Conservation (phyloP, 441 rosid genomes). For the Rhodomyrtus psidioides region DNA sequence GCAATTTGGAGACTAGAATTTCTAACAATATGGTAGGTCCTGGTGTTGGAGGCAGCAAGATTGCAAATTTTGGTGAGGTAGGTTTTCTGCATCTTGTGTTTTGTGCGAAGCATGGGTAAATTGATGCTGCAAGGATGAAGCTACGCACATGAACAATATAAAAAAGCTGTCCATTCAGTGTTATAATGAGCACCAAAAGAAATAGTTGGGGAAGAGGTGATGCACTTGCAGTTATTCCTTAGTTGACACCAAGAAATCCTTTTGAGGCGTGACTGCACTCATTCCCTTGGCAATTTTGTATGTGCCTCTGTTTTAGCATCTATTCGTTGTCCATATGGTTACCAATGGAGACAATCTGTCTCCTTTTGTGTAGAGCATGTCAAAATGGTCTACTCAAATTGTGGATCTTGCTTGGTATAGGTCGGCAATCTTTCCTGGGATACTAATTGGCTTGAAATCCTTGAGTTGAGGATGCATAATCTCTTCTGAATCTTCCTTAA, state of each 20-base stretch:
- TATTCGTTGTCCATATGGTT: neutral
- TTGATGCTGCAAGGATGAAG: neutral
- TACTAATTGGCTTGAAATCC: neutral
- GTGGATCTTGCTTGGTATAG: neutral
- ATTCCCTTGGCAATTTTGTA: neutral
- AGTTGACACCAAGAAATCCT: neutral
- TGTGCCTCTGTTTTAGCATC: neutral
- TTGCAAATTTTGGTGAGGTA: conserved; percentile 34
- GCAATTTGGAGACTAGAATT: conserved; percentile 23
- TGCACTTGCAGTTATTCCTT: neutral
- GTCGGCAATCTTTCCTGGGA: neutral
- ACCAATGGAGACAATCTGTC: neutral
- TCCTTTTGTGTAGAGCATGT: neutral
- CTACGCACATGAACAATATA: neutral
- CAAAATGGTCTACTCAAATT: neutral
- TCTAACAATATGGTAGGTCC: conserved; percentile 18
- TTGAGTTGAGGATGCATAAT: neutral
- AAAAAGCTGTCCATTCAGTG: neutral
- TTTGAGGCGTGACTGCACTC: neutral
- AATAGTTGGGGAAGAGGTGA: neutral
- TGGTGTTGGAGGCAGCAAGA: conserved; percentile 14
- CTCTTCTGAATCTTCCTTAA: neutral
- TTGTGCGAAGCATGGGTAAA: neutral
- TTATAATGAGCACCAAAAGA: neutral
- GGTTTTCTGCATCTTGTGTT: neutral